Percentiles rank a stretch among this genome's conserved stretches.
Evolutionary conservation across 129 eudicot species (phyloP).

Genomic region (Flaveria linearis): DNA sequence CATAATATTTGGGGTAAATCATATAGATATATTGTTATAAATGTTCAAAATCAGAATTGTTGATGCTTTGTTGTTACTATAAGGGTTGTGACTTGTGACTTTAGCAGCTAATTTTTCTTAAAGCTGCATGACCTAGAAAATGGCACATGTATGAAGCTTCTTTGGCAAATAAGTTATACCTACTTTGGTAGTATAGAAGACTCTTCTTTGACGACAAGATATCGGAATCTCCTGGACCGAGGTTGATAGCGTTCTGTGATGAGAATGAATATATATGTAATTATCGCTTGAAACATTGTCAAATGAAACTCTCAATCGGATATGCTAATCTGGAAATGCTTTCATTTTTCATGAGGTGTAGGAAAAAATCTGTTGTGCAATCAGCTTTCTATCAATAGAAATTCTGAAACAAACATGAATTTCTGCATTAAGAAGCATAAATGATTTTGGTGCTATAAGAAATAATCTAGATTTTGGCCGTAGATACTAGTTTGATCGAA

Average conservation of each 20-base stretch:
- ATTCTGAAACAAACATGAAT: not conserved
- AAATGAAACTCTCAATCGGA: not conserved
- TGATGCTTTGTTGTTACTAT: constrained; percentile 20
- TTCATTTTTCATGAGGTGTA: not conserved
- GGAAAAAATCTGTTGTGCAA: not conserved
- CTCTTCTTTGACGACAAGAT: not conserved
- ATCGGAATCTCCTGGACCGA: too few relatives aligned
- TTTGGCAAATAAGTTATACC: not conserved
- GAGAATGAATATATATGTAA: not conserved
- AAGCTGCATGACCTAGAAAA: constrained; percentile 4
- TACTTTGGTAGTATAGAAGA: too few relatives aligned
- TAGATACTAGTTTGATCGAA: constrained; percentile 2
- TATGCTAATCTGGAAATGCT: constrained; percentile 10
- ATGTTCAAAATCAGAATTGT: not conserved
- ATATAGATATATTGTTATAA: not conserved
- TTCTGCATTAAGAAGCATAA: not conserved
- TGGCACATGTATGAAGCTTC: not conserved
- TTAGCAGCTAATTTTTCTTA: not conserved
- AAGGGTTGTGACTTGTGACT: not conserved
- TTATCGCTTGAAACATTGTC: constrained; percentile 16
- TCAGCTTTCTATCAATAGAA: not conserved
- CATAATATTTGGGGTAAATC: not conserved
- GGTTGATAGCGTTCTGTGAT: not conserved
- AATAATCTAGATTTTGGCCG: not conserved
- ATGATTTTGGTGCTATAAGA: not conserved